Conservation (phyloP, 371 early-diverging fungal species). For the Mortierella sp. region DNA sequence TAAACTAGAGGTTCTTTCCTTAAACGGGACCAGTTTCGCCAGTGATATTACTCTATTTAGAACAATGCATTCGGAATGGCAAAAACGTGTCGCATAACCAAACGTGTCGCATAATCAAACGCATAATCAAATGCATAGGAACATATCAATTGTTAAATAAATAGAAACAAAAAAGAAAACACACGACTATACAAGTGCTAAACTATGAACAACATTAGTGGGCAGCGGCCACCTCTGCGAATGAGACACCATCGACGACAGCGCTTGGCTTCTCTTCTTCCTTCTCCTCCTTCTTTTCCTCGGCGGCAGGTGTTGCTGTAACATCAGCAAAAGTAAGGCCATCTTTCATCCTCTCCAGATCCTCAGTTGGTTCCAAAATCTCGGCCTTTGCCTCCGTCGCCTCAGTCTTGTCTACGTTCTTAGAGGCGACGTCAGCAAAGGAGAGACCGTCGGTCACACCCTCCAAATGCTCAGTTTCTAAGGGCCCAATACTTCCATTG, state of each 20-base stretch:
- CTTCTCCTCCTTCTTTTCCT: neutral
- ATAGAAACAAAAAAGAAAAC: neutral
- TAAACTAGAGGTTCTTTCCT: neutral
- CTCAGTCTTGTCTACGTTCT: neutral
- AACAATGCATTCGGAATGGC: neutral
- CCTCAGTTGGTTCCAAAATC: constrained; percentile 20
- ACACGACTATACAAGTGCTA: neutral
- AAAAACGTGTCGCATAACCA: neutral
- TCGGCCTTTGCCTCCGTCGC: neutral
- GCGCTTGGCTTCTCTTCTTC: constrained; percentile 6
- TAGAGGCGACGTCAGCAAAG: constrained; percentile 8
- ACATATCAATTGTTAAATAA: neutral
- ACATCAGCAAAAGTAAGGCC: constrained; percentile 39
- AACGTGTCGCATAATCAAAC: neutral
- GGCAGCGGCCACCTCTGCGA: constrained; percentile 16
- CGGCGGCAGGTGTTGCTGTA: constrained; percentile 1
- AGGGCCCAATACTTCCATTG: neutral
- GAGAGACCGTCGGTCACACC: neutral
- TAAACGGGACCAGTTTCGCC: neutral
- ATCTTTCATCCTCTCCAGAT: constrained; percentile 25
- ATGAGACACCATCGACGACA: constrained; percentile 13
- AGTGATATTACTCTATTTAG: neutral
- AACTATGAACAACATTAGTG: constrained; percentile 16
- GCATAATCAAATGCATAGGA: neutral
- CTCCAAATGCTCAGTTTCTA: neutral